Base-by-base conservation (phyloP, 495 filamentous ascomycete species). In the Penicillium simplicissimum region DNA sequence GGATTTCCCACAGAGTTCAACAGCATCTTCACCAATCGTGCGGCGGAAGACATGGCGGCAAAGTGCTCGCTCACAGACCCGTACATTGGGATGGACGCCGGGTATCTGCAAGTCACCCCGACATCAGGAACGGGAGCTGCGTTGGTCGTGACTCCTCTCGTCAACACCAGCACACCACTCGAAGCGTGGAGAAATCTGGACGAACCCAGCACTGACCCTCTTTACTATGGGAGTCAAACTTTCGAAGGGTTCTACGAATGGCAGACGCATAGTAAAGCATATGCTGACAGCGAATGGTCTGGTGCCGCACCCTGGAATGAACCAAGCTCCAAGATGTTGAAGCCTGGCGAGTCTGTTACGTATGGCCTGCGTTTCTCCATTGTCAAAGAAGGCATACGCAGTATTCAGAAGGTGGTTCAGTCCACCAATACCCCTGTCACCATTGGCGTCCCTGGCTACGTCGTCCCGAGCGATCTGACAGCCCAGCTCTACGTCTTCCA, bases 191-290 rank as follows among this genome's bases (percentile, higher is more conserved):
- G 80, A 15, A 79, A 79, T 61, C 74, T 85, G 0, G 25, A 57
- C 17, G 75, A 77, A 34, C 52, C 66, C 3, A 62, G 70, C 25
- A 52, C 42, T 8, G 48, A 55, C 2, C 62, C 54, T 8, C 76
- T 79, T 37, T 85, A 83, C 64, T 60, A 65, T 40, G 74, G 71
- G 23, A 81, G 75, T 55, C 80, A 83, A 53, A 80, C 76, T 0
- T 85, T 80, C 51, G 81, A 85, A 60, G 81, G 81, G 0, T 75
- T 79, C 58, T 85, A 84, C 54, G 79, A 81, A 61, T 85, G 79
- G 78, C 79, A 83, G 58, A 72, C 77, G 1, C 71, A 79, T 48
- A 77, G 70, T 21, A 68, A 71, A 34, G 81, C 79, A 1, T 83
- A 76, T 62, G 81, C 80, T 0, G 75, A 82, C 58, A 75, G 74